These are phyloP conservation scores for Zanthoxylum bungeanum DNA, from an alignment of 345 rosid species.

Conservation along the genomic window DNA sequence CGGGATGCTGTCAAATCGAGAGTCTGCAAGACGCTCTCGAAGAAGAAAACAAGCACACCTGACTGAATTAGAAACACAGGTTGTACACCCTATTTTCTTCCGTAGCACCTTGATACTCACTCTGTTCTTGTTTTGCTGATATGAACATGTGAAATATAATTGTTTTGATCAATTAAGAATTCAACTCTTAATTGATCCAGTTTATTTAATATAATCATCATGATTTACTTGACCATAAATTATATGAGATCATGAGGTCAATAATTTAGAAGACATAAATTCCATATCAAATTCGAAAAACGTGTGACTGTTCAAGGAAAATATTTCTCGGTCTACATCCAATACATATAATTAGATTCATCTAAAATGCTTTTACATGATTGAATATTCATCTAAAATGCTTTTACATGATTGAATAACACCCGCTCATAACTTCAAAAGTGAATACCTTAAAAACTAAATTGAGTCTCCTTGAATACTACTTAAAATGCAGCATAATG, in stretches of 20 bases:
- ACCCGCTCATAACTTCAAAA: too few species aligned
- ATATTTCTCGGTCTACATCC: not conserved
- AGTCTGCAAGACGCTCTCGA: slow-evolving; percentile 98
- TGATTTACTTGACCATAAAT: not conserved
- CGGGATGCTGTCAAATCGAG: slow-evolving; percentile 97
- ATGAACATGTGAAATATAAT: slow-evolving; percentile 9
- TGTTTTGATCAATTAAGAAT: slow-evolving; percentile 59
- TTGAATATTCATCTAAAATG: too few species aligned
- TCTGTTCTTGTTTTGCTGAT: not conserved
- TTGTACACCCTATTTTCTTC: slow-evolving; percentile 18
- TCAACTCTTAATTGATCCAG: slow-evolving; percentile 50
- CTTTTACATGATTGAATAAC: too few species aligned
- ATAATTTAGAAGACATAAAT: not conserved
- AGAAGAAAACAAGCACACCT: slow-evolving; percentile 86
- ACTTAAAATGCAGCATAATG: not conserved
- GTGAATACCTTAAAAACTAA: not conserved
- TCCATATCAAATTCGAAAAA: not conserved
- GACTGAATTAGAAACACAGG: slow-evolving; percentile 92
- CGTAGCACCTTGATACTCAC: not conserved
- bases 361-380: slow-evolving; percentile 25
- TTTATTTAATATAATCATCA: not conserved
- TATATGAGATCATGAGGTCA: not conserved
- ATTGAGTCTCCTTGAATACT: not conserved
- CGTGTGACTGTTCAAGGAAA: not conserved
- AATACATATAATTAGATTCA: not conserved